Conservation (phyloP, 805 yeast genomes). For the Candida arabinofermentans region DNA sequence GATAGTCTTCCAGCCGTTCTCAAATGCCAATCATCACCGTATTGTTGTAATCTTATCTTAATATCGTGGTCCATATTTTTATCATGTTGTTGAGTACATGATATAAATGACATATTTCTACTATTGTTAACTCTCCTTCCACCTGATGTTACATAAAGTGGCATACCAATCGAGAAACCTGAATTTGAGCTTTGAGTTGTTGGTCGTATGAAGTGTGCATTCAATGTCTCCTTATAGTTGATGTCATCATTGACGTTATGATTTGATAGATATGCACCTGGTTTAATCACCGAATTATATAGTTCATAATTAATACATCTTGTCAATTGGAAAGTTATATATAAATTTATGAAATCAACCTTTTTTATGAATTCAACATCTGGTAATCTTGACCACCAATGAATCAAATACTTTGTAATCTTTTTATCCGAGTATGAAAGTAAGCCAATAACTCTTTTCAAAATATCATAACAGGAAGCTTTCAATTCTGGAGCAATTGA, state of each 20-base stretch:
- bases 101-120: conserved; percentile 4
- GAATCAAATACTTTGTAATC: conserved; percentile 41
- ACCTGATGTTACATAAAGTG: conserved; percentile 21
- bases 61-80: conserved; percentile 20
- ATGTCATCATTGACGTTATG: conserved; percentile 24
- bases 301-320: conserved; percentile 39
- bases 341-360: conserved; percentile 68
- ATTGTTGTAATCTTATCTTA: conserved; percentile 51
- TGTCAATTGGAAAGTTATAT: conserved; percentile 71
- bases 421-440: conserved; percentile 46
- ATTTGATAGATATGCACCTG: conserved; percentile 14
- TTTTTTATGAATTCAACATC: conserved; percentile 42
- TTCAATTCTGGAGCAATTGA: conserved; percentile 44
- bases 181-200: conserved; percentile 22
- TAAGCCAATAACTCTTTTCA: conserved; percentile 67
- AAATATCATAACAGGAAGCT: conserved; percentile 59
- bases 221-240: conserved; percentile 26
- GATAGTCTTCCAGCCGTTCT: conserved; percentile 60
- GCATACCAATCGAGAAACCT: conserved; percentile 23
- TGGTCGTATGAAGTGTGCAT: conserved; percentile 24
- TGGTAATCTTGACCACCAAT: conserved; percentile 49
- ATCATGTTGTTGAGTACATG: conserved; percentile 13
- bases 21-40: conserved; percentile 81
- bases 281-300: conserved; percentile 19
- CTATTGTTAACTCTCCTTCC: conserved; percentile 7